These are phyloP conservation scores for Debaryomyces psychrophilus DNA, from an alignment of 1,139 yeast genomes.

Conservation along the genomic window DNA sequence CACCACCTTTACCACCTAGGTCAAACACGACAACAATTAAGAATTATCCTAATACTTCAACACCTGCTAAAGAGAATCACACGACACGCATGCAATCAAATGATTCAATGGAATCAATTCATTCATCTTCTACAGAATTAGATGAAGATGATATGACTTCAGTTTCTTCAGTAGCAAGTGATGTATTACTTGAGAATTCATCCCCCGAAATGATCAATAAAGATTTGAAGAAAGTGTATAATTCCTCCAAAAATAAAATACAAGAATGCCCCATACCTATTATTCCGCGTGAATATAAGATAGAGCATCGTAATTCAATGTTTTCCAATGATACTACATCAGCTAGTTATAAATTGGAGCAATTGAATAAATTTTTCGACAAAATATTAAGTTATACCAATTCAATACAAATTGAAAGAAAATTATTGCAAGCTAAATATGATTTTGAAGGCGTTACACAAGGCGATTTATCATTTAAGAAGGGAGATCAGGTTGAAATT, in stretches of 20 bases:
- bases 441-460: constrained; percentile 38
- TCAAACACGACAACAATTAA: constrained; percentile 21
- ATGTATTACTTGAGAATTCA: constrained; percentile 22
- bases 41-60: not conserved
- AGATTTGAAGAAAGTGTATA: constrained; percentile 35
- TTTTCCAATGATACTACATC: constrained; percentile 21
- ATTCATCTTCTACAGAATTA: constrained; percentile 21
- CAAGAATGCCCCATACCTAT: constrained; percentile 32
- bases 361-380: constrained; percentile 29
- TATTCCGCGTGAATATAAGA: not conserved
- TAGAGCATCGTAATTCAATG: constrained; percentile 11
- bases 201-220: constrained; percentile 25
- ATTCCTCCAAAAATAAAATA: constrained; percentile 40
- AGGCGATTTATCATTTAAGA: constrained; percentile 44
- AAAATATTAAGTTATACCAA: constrained; percentile 16
- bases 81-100: constrained; percentile 5
- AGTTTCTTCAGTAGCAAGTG: constrained; percentile 28
- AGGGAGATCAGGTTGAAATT: constrained; percentile 40
- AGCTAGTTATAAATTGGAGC: constrained; percentile 31
- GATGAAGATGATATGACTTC: constrained; percentile 21
- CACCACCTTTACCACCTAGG: constrained; percentile 39
- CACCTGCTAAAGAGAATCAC: not conserved
- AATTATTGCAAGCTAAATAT: constrained; percentile 27
- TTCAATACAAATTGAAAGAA: constrained; percentile 15
- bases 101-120: constrained; percentile 25